Conservation (phyloP, 2,329 filamentous ascomycete species). For the Shiraia sp. region DNA sequence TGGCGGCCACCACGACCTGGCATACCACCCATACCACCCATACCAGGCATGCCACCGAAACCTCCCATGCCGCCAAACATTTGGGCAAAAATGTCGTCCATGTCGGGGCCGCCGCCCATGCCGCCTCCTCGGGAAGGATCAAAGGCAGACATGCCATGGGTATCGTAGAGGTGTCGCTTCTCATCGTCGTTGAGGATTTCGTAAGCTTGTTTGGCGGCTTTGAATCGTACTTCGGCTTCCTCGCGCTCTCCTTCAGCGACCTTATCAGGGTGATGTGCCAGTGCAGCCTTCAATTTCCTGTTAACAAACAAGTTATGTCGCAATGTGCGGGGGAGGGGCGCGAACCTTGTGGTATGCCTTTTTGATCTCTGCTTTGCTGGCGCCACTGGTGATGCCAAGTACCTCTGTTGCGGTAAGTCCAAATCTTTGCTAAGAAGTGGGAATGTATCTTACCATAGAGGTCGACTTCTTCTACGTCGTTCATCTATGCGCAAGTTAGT, state of each 20-base stretch:
- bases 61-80: conserved; percentile 71
- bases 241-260: conserved; percentile 82
- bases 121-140: conserved; percentile 72
- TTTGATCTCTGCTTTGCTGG: conserved; percentile 81
- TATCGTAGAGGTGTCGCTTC: conserved; percentile 89
- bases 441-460: conserved; percentile 55
- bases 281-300: conserved; percentile 69
- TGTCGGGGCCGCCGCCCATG: conserved; percentile 69
- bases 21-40: conserved; percentile 61
- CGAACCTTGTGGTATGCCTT: conserved; percentile 93
- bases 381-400: conserved; percentile 72
- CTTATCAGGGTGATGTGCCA: conserved; percentile 93
- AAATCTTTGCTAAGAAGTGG: background rate
- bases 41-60: conserved; percentile 56
- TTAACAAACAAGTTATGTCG: conserved; percentile 1
- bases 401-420: conserved; percentile 64
- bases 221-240: conserved; percentile 90
- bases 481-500: conserved; percentile 26
- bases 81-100: conserved; percentile 90
- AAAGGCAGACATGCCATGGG: conserved; percentile 94
- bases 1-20: conserved; percentile 57
- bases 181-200: conserved; percentile 97
- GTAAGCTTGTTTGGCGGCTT: conserved; percentile 89
- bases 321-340: conserved; percentile 6
- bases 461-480: conserved; percentile 56